Evolutionary conservation across 768 basidiomycete species (phyloP), one percentile per base, ranked within the genome.

Genomic region (Paxillus involutus): DNA sequence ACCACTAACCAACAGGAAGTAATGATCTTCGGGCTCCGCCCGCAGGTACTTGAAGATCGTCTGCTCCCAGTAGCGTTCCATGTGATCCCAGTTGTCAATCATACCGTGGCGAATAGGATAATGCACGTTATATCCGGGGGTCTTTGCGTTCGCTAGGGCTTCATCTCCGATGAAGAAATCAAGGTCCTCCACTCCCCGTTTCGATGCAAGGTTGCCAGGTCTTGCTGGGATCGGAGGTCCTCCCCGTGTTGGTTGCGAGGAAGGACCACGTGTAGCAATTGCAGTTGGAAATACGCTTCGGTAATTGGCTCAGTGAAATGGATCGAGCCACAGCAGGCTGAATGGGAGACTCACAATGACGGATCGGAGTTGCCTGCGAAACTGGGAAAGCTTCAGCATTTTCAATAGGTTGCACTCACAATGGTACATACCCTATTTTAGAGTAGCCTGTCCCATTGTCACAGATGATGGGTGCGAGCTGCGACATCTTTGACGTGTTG

Each of bases 151-250:
- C 16, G 92, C 92, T 16, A 98, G 79, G 0, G 97, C 97, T 72
- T 98, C 97, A 67, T 98, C 94, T 56, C 97, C 97, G 74, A 99
- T 99, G 80, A 90, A 97, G 81, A 98, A 99, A 77, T 99, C 96
- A 58, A 98, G 89, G 72, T 99, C 97, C 72, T 99, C 97, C 36
- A 98, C 89, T 11, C 97, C 97, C 52, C 97, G 86, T 74, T 98
- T 98, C 53, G 91, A 91, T 3, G 96, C 96, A 44, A 98, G 85
- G 73, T 95, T 85, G 4, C 93, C 88, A 8, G 94, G 92, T 70
- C 94, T 94, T 39, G 83, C 74, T 26, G 93, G 90, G 44, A 94
- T 76, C 17, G 91, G 77, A 12, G 93, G 91, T 2, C 88, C 90
- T 40, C 85, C 80, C 46, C 88, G 79, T 9, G 74, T 72, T 8